Evolutionary conservation across 2,329 filamentous ascomycete genomes (phyloP), one percentile per base, ranked within the genome.

Genomic region (Huntiella omanensis): DNA sequence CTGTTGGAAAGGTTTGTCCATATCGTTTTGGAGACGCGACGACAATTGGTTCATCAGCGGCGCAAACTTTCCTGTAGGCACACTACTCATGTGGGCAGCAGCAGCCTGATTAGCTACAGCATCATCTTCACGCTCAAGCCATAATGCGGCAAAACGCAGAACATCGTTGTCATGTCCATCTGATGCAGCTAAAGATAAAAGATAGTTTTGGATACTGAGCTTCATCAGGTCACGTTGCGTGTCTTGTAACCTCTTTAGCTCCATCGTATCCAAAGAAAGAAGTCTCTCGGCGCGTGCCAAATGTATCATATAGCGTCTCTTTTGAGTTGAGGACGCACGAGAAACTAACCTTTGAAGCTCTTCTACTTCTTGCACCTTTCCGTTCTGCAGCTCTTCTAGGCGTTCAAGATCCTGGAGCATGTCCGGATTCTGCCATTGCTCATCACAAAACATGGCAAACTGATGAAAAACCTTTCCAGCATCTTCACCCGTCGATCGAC

Each of bases 41-140:
- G 87, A 88, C 32, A 98, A 71, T 59, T 99, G 91, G 56, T 95
- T 98, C 77, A 94, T 93, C 44, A 98, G 66, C 3, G 81, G 65
- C 1, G 86, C 88, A 58, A 99, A 94, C 57, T 98, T 98, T 50
- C 83, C 75, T 49, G 84, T 94, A 2, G 88, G 81, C 0, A 96
- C 88, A 44, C 74, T 68, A 3, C 66, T 62, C 12, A 98, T 66
- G 55, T 86, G 67, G 49, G 72, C 75, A 47, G 66, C 67, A 15
- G 94, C 86, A 2, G 83, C 79, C 40, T 73, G 71, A 55, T 94
- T 96, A 3, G 85, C 84, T 22, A 75, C 69, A 4, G 75, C 67
- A 49, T 81, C 80, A n/a, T 76, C 74, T 0, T 84, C 81, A 51
- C 87, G 76, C 57, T 94, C 86, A 7, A 98, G 72, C 91, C 91